These are phyloP conservation scores for Apophysomyces trapeziformis DNA, from an alignment of 371 early-diverging fungal species.

Conservation along the genomic window DNA sequence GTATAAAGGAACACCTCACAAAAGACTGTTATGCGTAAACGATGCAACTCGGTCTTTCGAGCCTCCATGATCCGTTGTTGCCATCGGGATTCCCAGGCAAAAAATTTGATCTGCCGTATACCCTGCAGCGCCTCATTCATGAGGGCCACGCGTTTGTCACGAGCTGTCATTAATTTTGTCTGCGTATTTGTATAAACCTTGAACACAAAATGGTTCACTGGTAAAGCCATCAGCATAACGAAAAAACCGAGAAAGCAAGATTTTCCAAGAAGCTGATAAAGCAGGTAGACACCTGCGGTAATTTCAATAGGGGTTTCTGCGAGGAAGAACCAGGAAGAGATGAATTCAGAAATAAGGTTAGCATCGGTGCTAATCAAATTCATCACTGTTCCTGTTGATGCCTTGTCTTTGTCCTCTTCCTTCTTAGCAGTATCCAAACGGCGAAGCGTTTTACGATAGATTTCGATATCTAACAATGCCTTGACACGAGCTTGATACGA, in stretches of 20 bases:
- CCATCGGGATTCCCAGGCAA: conserved; percentile 42
- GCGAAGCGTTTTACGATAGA: conserved; percentile 47
- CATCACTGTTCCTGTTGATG: conserved; percentile 66
- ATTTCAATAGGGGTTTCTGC: conserved; percentile 53
- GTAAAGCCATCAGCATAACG: conserved; percentile 29
- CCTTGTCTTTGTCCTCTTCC: conserved; percentile 22
- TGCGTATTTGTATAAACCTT: conserved; percentile 35
- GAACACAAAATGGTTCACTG: conserved; percentile 4
- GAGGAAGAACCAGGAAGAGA: conserved; percentile 51
- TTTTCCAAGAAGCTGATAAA: conserved; percentile 59
- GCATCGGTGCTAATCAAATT: conserved; percentile 82
- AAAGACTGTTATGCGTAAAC: conserved; percentile 18
- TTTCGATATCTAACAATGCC: conserved; percentile 41
- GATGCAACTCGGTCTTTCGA: conserved; percentile 43
- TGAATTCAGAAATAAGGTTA: conserved; percentile 57
- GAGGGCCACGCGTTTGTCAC: conserved; percentile 35
- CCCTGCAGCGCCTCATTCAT: conserved; percentile 45
- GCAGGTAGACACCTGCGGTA: conserved; percentile 45
- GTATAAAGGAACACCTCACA: not conserved
- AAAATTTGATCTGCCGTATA: conserved; percentile 56
- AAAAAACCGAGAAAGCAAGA: conserved; percentile 56
- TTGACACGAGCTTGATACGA: conserved; percentile 38
- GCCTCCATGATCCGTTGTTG: conserved; percentile 17
- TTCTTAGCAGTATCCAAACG: conserved; percentile 34
- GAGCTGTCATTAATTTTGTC: conserved; percentile 32